phyloP scores from a whole-genome alignment of 2,329 filamentous ascomycete genomes.

The Elsinoe perseae region DNA sequence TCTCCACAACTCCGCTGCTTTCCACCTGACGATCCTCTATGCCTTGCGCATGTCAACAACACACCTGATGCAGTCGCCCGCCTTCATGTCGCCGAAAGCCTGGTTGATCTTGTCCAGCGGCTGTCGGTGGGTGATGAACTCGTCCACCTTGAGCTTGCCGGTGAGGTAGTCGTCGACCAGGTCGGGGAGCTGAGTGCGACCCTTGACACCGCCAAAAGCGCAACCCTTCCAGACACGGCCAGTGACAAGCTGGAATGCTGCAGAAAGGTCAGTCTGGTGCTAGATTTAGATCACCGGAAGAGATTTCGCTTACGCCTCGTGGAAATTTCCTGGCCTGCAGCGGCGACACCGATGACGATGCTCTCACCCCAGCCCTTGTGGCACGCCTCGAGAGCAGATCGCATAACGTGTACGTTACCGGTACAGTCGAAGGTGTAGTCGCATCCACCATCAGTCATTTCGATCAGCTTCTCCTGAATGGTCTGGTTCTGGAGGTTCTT shows the following conservation, averaged over 20 bases:
- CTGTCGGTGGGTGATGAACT: conserved; percentile 98
- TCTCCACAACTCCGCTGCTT: conserved; percentile 1
- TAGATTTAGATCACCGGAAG: no score
- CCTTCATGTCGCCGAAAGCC: conserved; percentile 90
- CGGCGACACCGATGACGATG: conserved; percentile 95
- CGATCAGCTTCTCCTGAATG: conserved; percentile 85
- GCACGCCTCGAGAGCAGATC: conserved; percentile 89
- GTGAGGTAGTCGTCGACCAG: conserved; percentile 85
- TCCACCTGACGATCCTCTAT: conserved; percentile 13
- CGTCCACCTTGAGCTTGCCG: conserved; percentile 91
- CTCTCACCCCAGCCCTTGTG: conserved; percentile 99
- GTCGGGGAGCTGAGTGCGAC: conserved; percentile 79
- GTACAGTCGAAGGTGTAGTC: conserved; percentile 99
- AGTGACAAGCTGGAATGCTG: conserved; percentile 97
- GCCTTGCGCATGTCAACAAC: conserved; percentile 61
- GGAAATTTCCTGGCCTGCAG: conserved; percentile 89
- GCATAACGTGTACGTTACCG: conserved; percentile 92
- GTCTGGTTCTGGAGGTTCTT: conserved; percentile 57
- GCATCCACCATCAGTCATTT: conserved; percentile 96
- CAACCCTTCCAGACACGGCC: conserved; percentile 97
- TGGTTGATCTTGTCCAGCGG: conserved; percentile 74
- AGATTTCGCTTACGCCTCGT: conserved; percentile 89
- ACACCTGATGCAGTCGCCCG: conserved; percentile 91
- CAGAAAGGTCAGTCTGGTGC: conserved; percentile 2
- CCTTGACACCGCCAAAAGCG: conserved; percentile 97